Percentiles rank a stretch among this genome's conserved stretches.
These are phyloP conservation scores for Candida lessepsii DNA, from an alignment of 805 yeast genomes.

Conservation along the genomic window DNA sequence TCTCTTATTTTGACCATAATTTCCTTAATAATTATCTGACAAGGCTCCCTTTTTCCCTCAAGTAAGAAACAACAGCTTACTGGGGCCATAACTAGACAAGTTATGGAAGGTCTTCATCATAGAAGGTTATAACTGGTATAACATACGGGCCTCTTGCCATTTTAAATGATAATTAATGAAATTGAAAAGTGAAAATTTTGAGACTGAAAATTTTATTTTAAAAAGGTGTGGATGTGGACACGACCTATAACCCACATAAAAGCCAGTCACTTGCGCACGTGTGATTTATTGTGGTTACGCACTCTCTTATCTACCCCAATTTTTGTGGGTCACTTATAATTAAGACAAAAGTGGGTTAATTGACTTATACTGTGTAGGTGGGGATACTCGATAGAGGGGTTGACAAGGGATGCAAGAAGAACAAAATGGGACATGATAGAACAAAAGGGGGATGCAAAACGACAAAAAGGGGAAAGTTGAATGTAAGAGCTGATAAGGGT, in stretches of 20 bases:
- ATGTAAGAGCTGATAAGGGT: too few species aligned
- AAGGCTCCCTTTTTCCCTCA: constrained; percentile 46
- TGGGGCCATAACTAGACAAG: constrained; percentile 9
- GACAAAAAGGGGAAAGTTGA: too few species aligned
- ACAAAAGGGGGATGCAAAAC: background rate
- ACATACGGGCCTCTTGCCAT: constrained; percentile 59
- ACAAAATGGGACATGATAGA: background rate
- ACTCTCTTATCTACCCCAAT: constrained; percentile 6
- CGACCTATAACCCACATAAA: background rate
- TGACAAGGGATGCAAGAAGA: background rate
- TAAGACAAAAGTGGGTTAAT: constrained; percentile 3
- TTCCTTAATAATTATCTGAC: constrained; percentile 37
- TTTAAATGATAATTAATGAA: constrained; percentile 21
- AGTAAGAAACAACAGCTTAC: constrained; percentile 20
- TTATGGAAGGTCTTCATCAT: constrained; percentile 7
- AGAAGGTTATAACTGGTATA: constrained; percentile 7
- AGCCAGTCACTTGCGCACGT: background rate
- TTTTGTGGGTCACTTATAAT: constrained; percentile 3
- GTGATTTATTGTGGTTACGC: background rate
- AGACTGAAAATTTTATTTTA: background rate
- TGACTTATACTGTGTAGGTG: background rate
- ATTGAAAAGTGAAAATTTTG: constrained; percentile 4
- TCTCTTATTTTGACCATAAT: background rate
- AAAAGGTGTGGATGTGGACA: background rate
- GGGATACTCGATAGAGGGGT: background rate